A percentile compares a stretch with the other conserved stretches of the same genome.
Conservation (phyloP, 192 early-diverging fungal species). For the Podochytrium sp. region DNA sequence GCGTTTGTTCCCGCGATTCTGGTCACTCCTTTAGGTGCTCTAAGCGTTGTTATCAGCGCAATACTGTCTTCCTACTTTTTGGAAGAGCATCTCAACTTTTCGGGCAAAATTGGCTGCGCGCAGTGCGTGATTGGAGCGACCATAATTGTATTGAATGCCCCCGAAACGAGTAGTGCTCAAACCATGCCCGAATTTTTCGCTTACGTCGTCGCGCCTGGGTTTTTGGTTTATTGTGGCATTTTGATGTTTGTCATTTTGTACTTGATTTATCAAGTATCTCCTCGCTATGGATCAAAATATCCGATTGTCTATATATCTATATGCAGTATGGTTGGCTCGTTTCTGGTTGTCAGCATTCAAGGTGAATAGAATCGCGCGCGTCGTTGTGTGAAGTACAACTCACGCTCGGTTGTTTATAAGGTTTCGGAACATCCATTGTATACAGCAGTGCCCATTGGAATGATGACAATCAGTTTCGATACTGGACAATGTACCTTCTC, state of each 20-base stretch:
- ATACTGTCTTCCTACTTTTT: conserved; percentile 61
- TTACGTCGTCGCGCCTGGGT: conserved; percentile 59
- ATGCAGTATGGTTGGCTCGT: conserved; percentile 63
- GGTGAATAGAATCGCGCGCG: too few relatives aligned
- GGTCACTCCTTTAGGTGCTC: conserved; percentile 86
- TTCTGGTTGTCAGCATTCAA: conserved; percentile 65
- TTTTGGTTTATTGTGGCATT: conserved; percentile 57
- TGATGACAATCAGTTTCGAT: conserved; percentile 61
- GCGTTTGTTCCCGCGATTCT: conserved; percentile 93
- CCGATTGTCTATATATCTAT: conserved; percentile 53
- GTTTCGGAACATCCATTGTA: conserved; percentile 62
- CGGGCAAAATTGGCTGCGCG: conserved; percentile 70
- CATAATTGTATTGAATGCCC: conserved; percentile 54
- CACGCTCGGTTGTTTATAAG: conserved; percentile 20
- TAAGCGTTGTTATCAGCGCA: conserved; percentile 86
- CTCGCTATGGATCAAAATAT: conserved; percentile 61
- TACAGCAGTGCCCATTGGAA: conserved; percentile 49
- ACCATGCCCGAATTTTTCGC: conserved; percentile 52
- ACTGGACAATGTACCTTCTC: conserved; percentile 66
- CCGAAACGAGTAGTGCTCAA: conserved; percentile 41
- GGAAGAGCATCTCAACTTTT: conserved; percentile 57
- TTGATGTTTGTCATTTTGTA: conserved; percentile 40
- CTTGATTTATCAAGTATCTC: conserved; percentile 59
- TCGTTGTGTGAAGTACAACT: too few relatives aligned
- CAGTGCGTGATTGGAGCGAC: conserved; percentile 72